Percentiles rank a stretch among this genome's conserved stretches.
These are phyloP conservation scores for Pseudozyma pruni DNA, from an alignment of 1,284 basidiomycete genomes.

Conservation along the genomic window DNA sequence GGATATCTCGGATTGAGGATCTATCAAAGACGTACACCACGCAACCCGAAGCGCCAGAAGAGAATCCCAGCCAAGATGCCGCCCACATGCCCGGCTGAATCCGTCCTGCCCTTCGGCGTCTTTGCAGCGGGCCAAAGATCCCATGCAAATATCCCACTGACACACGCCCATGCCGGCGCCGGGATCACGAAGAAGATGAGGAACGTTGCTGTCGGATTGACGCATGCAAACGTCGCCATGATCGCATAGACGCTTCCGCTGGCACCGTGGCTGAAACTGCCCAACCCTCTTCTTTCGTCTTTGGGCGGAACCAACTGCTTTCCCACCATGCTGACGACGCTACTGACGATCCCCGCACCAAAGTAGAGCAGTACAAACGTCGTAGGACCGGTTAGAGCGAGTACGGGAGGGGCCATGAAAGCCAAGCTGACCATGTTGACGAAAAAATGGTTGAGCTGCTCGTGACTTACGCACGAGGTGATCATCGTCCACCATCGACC, in stretches of 20 bases:
- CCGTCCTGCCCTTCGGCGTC: conserved; percentile 71
- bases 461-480: conserved; percentile 71
- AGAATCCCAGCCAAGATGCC: conserved; percentile 77
- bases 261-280: conserved; percentile 34
- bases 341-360: conserved; percentile 69
- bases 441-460: conserved; percentile 73
- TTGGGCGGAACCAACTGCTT: conserved; percentile 65
- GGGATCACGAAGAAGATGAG: conserved; percentile 80
- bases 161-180: conserved; percentile 81
- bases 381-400: conserved; percentile 77
- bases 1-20: neutral
- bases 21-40: conserved; percentile 16
- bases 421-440: conserved; percentile 83
- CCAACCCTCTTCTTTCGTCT: neutral
- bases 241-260: conserved; percentile 74
- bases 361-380: conserved; percentile 82
- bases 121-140: conserved; percentile 73
- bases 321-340: conserved; percentile 74
- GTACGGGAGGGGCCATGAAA: conserved; percentile 79
- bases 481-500: conserved; percentile 86
- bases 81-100: conserved; percentile 82
- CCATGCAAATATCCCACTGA: conserved; percentile 79
- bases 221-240: conserved; percentile 78
- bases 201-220: conserved; percentile 77
- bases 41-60: conserved; percentile 44